Percentiles rank a stretch among this genome's conserved stretches.
Conservation (phyloP, 1,284 basidiomycete genomes). For the Boletus mariae region DNA sequence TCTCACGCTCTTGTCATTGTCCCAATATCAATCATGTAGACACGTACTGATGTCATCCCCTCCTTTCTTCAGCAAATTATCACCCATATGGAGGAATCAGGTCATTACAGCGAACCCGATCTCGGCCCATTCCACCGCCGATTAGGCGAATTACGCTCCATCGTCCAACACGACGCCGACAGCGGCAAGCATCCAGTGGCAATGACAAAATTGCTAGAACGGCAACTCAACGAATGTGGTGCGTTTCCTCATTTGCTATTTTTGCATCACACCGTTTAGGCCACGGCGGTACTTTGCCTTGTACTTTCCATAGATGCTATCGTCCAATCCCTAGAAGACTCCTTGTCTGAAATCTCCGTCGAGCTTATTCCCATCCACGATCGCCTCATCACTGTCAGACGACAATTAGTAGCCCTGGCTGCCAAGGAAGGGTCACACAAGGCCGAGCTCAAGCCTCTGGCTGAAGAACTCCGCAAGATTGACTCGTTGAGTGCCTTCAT, state of each 20-base stretch:
- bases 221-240: conserved; percentile 92
- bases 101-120: conserved; percentile 88
- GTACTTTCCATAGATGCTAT: conserved; percentile 57
- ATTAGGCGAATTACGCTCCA: conserved; percentile 73
- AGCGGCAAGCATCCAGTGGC: conserved; percentile 82
- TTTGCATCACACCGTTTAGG: conserved; percentile 9
- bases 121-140: conserved; percentile 82
- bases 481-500: conserved; percentile 76
- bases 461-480: conserved; percentile 93
- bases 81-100: conserved; percentile 90
- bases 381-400: conserved; percentile 82
- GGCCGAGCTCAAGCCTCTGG: conserved; percentile 83
- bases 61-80: conserved; percentile 75
- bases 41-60: conserved; percentile 23
- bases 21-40: conserved; percentile 21
- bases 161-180: conserved; percentile 80
- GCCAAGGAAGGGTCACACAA: conserved; percentile 84
- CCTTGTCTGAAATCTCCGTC: conserved; percentile 78
- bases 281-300: neutral
- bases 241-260: conserved; percentile 34
- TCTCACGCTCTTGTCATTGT: conserved; percentile 16
- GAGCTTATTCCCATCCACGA: conserved; percentile 91
- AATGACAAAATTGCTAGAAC: conserved; percentile 86
- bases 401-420: conserved; percentile 86
- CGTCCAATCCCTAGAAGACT: conserved; percentile 75